These are phyloP conservation scores for Trichoderma koningiopsis DNA, from an alignment of 2,329 filamentous ascomycete genomes.

Conservation along the genomic window DNA sequence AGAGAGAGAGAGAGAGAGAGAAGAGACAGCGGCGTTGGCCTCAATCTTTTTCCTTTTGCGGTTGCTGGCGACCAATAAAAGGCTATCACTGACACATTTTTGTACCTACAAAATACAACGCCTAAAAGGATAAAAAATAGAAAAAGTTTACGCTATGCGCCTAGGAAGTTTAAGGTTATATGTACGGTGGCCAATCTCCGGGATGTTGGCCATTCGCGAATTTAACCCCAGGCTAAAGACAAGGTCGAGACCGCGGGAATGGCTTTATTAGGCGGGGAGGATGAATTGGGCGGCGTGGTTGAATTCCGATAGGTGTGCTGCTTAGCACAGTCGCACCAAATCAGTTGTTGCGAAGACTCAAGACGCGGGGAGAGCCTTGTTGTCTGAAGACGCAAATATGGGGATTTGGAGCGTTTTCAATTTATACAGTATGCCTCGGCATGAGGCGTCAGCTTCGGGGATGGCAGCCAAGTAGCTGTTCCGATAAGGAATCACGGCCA, in stretches of 20 bases:
- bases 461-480: not conserved
- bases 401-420: not conserved
- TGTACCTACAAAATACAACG: not conserved
- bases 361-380: not conserved
- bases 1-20: not conserved
- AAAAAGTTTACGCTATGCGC: not conserved
- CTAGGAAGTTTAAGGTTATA: constrained; percentile 1
- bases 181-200: not conserved
- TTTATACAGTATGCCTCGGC: no score
- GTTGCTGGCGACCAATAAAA: not conserved
- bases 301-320: not conserved
- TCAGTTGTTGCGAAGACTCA: not conserved
- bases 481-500: not conserved
- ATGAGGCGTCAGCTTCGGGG: not conserved
- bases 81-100: not conserved
- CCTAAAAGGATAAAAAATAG: not conserved
- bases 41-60: not conserved
- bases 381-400: not conserved
- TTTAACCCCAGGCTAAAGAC: not conserved
- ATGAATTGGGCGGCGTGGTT: not conserved
- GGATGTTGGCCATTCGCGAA: not conserved
- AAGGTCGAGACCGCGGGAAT: not conserved
- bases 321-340: not conserved
- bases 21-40: not conserved
- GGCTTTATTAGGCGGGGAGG: not conserved